Conservation (phyloP, 306 rosid genomes). For the Morella rubra region DNA sequence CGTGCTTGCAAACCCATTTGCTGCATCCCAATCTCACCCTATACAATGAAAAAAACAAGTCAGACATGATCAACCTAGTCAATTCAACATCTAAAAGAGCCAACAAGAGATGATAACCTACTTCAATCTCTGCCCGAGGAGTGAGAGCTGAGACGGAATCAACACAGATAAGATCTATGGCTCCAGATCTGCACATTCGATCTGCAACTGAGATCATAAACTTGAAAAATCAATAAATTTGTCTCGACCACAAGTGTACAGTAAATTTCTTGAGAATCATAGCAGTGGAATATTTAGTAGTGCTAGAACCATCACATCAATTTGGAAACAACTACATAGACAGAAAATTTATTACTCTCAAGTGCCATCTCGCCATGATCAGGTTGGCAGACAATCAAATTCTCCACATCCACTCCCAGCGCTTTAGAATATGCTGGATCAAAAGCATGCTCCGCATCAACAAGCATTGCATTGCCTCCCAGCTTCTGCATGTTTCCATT, state of each 20-base stretch:
- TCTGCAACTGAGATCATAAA: slow-evolving; percentile 70
- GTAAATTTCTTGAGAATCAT: neutral
- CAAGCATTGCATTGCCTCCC: slow-evolving; percentile 99
- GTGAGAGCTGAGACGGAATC: slow-evolving; percentile 99
- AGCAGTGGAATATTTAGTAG: slow-evolving; percentile 18
- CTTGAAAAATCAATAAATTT: slow-evolving; percentile 32
- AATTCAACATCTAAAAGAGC: slow-evolving; percentile 11
- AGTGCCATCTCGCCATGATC: slow-evolving; percentile 99
- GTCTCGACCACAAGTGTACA: slow-evolving; percentile 10
- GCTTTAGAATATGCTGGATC: slow-evolving; percentile 97
- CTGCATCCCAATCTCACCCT: slow-evolving; percentile 99
- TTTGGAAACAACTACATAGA: slow-evolving; percentile 30
- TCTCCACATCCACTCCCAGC: slow-evolving; percentile 96
- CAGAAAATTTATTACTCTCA: slow-evolving; percentile 66
- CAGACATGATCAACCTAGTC: slow-evolving; percentile 21
- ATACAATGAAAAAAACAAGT: slow-evolving; percentile 25
- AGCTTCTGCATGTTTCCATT: slow-evolving; percentile 59
- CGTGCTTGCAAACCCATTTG: slow-evolving; percentile 99
- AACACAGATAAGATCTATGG: slow-evolving; percentile 91
- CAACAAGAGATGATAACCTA: slow-evolving; percentile 28
- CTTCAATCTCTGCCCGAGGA: slow-evolving; percentile 98
- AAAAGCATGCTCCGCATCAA: slow-evolving; percentile 98
- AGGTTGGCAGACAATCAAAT: slow-evolving; percentile 93
- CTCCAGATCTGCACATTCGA: slow-evolving; percentile 99
- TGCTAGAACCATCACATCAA: slow-evolving; percentile 17